A percentile compares a stretch with the other conserved stretches of the same genome.
Conservation (phyloP, 768 basidiomycete genomes). For the Agaricus subrufescens region DNA sequence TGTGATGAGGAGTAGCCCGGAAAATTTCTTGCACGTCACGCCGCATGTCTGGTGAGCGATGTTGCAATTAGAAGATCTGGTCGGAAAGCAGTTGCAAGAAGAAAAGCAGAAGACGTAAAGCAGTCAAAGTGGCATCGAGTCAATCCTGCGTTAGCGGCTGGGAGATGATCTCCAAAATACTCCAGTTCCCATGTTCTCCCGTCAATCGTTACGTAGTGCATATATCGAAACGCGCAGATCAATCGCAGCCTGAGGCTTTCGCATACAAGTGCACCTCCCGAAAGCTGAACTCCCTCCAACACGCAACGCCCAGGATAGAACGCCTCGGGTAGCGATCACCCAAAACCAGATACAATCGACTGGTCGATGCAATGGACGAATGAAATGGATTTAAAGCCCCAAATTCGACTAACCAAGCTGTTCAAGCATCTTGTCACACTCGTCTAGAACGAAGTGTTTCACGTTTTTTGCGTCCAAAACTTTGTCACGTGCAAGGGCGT, state of each 20-base stretch:
- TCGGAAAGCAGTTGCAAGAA: constrained; percentile 44
- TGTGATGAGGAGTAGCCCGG: constrained; percentile 97
- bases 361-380: constrained; percentile 41
- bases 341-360: constrained; percentile 32
- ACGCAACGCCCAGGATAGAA: constrained; percentile 9
- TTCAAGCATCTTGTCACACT: constrained; percentile 99
- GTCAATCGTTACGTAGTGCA: neutral
- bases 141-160: neutral
- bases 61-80: constrained; percentile 63
- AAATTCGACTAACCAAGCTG: constrained; percentile 95
- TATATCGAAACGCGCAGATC: neutral
- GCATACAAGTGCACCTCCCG: neutral
- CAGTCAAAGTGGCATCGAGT: constrained; percentile 21
- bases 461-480: constrained; percentile 91
- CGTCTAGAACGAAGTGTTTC: constrained; percentile 99
- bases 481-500: constrained; percentile 94
- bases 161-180: constrained; percentile 11
- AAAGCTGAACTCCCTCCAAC: neutral
- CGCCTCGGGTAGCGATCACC: constrained; percentile 1
- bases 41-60: constrained; percentile 95
- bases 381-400: constrained; percentile 49
- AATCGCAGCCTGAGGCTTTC: neutral
- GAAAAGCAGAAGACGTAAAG: constrained; percentile 43
- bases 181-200: neutral
- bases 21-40: constrained; percentile 99